These are phyloP conservation scores for Carallia pectinifolia DNA, from an alignment of 345 rosid species.

Conservation along the genomic window DNA sequence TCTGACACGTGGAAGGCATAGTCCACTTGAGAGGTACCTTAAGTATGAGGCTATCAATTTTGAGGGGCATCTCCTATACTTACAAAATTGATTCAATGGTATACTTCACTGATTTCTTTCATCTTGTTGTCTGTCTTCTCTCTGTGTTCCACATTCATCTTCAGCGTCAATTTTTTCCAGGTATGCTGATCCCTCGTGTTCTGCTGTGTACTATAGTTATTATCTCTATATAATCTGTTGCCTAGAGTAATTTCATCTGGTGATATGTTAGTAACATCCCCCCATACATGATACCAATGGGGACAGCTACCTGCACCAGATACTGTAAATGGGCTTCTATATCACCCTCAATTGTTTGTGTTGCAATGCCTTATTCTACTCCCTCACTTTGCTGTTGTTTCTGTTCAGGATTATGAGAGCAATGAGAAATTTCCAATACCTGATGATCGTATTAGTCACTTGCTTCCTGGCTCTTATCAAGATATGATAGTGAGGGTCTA, in stretches of 20 bases:
- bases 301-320: neutral
- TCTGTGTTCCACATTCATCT: conserved; percentile 16
- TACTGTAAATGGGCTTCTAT: neutral
- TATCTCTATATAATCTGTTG: neutral
- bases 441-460: conserved; percentile 73
- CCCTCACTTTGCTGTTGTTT: conserved; percentile 1
- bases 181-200: conserved; percentile 37
- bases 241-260: neutral
- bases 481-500: conserved; percentile 95
- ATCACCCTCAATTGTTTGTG: neutral
- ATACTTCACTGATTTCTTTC: conserved; percentile 10
- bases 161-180: conserved; percentile 94
- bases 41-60: conserved; percentile 6
- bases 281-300: neutral
- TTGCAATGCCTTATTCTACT: too few relatives aligned
- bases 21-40: conserved; percentile 82
- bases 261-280: neutral
- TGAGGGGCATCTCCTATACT: conserved; percentile 13
- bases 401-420: conserved; percentile 76
- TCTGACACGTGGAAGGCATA: conserved; percentile 79
- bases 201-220: neutral
- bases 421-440: conserved; percentile 70
- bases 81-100: neutral
- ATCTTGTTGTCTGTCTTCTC: conserved; percentile 9
- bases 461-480: conserved; percentile 78